Evolutionary conservation across 805 yeast genomes (phyloP), one percentile per base, ranked within the genome.

Genomic region (Yarrowia deformans): DNA sequence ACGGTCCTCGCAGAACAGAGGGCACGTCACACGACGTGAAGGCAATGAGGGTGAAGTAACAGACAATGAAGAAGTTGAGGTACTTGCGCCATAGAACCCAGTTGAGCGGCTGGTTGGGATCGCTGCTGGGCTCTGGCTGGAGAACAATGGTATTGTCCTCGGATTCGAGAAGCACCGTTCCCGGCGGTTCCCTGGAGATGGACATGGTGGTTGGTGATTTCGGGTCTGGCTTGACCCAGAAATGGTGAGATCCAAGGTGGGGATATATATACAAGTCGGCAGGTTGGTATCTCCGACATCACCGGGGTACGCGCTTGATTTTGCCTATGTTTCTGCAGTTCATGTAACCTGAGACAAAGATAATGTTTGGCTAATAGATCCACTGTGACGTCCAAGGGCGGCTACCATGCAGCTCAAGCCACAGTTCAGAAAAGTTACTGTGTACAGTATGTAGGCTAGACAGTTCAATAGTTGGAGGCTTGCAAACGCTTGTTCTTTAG

Each of bases 61-160:
- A 43, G 19, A 43, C 48, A 18, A 43, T 43, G 23, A 43, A 43
- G 23, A 43, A 43, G 48, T 43, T 43, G 48, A 43, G 48, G 8
- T 43, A 23, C 29, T 43, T 43, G 23, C 48, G 23, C 48, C 48
- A 43, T 18, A 29, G 13, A 7, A 29, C 12, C 48, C 48, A 43
- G 48, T 43, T 43, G 48, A 43, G 48, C 1, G 48, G 48, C 29
- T 43, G 48, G 23, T 43, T 43, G 48, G 48, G 48, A 9, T 43
- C 48, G 29, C 48, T 9, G 14, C 29, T 43, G 13, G 48, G 48
- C 5, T 29, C 13, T 14, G 48, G 48, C 7, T 43, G 48, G 29
- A 43, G 23, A 18, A 43, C 29, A 43, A 43, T 18, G 14, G 48
- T 1, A 23, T 23, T 23, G 48, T 43, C 48, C 10, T 23, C 9